Base-by-base conservation (phyloP, 495 filamentous ascomycete genomes). In the Tetracladium marchalianum region DNA sequence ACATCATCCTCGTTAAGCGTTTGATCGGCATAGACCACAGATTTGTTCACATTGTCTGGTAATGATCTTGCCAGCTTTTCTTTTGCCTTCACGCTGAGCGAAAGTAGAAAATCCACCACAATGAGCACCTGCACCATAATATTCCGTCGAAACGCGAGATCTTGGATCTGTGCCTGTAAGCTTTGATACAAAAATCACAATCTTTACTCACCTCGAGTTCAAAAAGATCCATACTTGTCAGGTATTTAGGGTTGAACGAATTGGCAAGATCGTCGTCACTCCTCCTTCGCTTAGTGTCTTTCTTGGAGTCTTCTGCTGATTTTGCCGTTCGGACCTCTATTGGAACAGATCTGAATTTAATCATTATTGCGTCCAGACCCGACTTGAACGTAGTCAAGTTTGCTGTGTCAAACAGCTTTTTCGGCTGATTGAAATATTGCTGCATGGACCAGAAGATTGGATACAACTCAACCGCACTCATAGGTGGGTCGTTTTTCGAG, bases 401-500 rank as follows among this genome's bases (percentile, higher is more conserved):
- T 13, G 76, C 66, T 8, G 73, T 41, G 34, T 87, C 75, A 56
- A 96, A 95, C 8, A 95, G 60, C 41, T 72, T 78, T 35, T 81
- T 87, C 8, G 92, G 90, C 47, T 92, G 78, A n/a, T 88, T 94
- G 60, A 99, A 97, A 53, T 77, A 81, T 36, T 84, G 74, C 58
- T 99, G 92, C 33, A 99, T 64, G 16, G 85, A 79, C 92, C 92
- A 99, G 60, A 99, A 97, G 8, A 90, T 73, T 3, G 89, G 84
- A 58, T 99, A 99, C 1, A 99, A 70, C 1, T 75, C 65, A 61
- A 90, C 75, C 24, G 79, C 69, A 42, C 85, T 79, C 24, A 88
- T 56, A 36, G 58, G 62, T 11, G 57, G 40, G 22, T 67, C 66
- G 41, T 68, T 65, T 27, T 66, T 69, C 2, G 66, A 54, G 32